Percentiles rank a stretch among this genome's conserved stretches.
Evolutionary conservation across 441 rosid species (phyloP).

Genomic region (Pelargonium myrrhifolium): DNA sequence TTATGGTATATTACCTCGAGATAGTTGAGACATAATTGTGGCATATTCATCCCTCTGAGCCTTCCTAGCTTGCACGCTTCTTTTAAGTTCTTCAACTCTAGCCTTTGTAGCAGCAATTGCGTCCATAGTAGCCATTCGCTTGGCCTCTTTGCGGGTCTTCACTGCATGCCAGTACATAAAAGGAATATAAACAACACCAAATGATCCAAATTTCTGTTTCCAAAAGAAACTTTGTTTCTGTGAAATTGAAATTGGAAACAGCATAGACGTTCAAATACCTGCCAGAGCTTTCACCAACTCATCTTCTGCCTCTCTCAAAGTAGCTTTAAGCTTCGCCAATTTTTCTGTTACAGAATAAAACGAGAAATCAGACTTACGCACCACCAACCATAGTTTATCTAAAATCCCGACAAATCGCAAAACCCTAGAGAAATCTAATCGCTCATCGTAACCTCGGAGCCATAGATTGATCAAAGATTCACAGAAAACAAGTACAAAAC

Average conservation of each 20-base stretch:
- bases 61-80: constrained; percentile 11
- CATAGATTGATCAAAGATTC: not conserved
- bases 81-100: constrained; percentile 18
- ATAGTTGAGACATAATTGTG: constrained; percentile 11
- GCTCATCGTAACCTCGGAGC: not conserved
- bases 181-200: not conserved
- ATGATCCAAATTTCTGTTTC: not conserved
- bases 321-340: constrained; percentile 42
- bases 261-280: constrained; percentile 42
- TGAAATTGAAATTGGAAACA: constrained; percentile 1
- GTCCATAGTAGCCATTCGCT: constrained; percentile 56
- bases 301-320: constrained; percentile 69
- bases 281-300: constrained; percentile 69
- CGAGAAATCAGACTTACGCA: not conserved
- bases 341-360: constrained; percentile 31
- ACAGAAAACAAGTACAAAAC: constrained; percentile 7
- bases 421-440: not conserved
- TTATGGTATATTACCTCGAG: not conserved
- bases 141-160: constrained; percentile 76
- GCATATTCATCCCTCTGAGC: constrained; percentile 19
- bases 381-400: not conserved
- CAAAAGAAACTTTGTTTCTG: not conserved
- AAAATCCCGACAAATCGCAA: not conserved
- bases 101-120: constrained; percentile 24
- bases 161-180: constrained; percentile 30